phyloP scores from a whole-genome alignment of 2,329 filamentous ascomycete species.

The Stenocarpella maydis region DNA sequence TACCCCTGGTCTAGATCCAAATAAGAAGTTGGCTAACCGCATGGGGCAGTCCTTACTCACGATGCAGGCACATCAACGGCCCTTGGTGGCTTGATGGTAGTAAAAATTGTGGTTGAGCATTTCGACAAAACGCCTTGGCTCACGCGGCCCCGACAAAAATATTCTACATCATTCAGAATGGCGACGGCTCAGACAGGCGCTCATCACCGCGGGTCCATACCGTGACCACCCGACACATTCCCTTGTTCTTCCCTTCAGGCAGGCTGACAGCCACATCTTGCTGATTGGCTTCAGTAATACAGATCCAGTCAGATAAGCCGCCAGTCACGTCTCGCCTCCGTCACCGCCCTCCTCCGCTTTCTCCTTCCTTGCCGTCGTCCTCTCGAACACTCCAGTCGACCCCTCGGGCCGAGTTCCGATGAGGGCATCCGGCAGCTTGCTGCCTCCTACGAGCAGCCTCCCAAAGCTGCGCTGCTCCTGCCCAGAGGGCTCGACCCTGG shows the following conservation, averaged over 20 bases:
- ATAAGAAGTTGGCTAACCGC: background rate
- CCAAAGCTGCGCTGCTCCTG: slow-evolving; percentile 29
- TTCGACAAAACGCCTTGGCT: slow-evolving; percentile 11
- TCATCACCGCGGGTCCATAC: background rate
- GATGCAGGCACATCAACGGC: slow-evolving; percentile 18
- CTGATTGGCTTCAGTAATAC: background rate
- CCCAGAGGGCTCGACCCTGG: slow-evolving; percentile 17
- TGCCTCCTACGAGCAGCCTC: slow-evolving; percentile 34
- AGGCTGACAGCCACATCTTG: background rate
- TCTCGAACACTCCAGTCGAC: background rate
- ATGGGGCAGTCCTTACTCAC: slow-evolving; percentile 17
- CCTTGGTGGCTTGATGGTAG: slow-evolving; percentile 3
- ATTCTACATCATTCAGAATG: background rate
- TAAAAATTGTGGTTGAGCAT: slow-evolving; percentile 7
- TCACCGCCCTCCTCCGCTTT: background rate
- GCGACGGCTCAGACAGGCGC: slow-evolving; percentile 10
- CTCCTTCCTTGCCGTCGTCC: background rate
- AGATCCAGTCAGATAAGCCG: background rate
- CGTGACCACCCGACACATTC: background rate
- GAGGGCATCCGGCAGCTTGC: slow-evolving; percentile 18
- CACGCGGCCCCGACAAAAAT: background rate
- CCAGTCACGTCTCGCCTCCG: background rate
- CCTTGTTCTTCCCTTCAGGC: background rate
- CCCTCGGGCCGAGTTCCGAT: background rate
- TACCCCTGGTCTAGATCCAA: background rate